Conservation (phyloP, 768 basidiomycete genomes). For the Serpula lacrymans region DNA sequence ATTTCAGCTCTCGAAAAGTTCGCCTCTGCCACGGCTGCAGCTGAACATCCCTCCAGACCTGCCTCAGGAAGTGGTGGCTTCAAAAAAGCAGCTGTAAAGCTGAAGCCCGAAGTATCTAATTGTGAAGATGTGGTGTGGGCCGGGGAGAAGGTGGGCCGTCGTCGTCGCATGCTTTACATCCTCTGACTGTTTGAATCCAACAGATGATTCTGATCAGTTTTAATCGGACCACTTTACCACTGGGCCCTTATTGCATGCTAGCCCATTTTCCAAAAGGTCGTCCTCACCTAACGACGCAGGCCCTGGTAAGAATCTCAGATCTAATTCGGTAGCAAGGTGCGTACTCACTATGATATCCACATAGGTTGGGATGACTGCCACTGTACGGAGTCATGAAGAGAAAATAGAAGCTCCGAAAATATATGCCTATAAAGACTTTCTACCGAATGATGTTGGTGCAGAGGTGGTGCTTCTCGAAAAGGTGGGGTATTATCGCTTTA, state of each 20-base stretch:
- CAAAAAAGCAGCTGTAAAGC: slow-evolving; percentile 9
- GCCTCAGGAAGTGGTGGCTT: slow-evolving; percentile 4
- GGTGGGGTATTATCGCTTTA: slow-evolving; percentile 11
- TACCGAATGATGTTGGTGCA: slow-evolving; percentile 25
- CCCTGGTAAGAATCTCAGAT: slow-evolving; percentile 18
- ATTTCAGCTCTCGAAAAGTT: slow-evolving; percentile 22
- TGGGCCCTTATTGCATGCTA: slow-evolving; percentile 26
- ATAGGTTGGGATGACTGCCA: slow-evolving; percentile 28
- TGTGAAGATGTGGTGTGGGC: slow-evolving; percentile 24
- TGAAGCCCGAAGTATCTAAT: slow-evolving; percentile 16
- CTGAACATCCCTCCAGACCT: slow-evolving; percentile 14
- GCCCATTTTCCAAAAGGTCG: slow-evolving; percentile 29
- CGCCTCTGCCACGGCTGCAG: slow-evolving; percentile 19
- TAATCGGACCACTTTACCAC: slow-evolving; percentile 21
- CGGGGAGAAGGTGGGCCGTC: slow-evolving; percentile 22
- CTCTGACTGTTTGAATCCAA: neutral
- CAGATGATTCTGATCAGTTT: slow-evolving; percentile 29
- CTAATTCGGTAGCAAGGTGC: neutral
- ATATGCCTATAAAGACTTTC: slow-evolving; percentile 24
- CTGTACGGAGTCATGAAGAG: slow-evolving; percentile 12
- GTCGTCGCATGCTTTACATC: neutral
- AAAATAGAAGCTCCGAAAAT: slow-evolving; percentile 25
- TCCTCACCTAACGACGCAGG: slow-evolving; percentile 23
- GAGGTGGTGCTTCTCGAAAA: slow-evolving; percentile 30
- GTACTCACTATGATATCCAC: slow-evolving; percentile 1